A percentile compares a stretch with the other conserved stretches of the same genome.
phyloP scores from a whole-genome alignment of 352 stramenopile species.

The Phytopythium vexans region DNA sequence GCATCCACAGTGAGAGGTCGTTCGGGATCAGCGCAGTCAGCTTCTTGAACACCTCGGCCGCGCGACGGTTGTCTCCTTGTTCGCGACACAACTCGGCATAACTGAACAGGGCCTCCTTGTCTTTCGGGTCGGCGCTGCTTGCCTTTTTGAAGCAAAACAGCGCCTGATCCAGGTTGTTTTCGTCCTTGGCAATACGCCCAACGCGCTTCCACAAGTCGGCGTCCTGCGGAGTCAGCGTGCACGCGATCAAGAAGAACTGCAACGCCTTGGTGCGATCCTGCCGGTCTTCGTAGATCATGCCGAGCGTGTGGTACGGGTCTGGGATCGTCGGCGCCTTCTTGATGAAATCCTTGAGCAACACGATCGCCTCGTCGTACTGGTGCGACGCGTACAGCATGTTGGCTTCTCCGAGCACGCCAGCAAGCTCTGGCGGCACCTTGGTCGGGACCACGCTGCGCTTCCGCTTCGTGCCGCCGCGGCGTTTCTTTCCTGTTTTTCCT shows the following conservation, averaged over 20 bases:
- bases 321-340: conserved; percentile 87
- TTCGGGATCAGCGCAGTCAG: conserved; percentile 63
- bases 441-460: conserved; percentile 64
- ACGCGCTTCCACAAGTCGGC: conserved; percentile 85
- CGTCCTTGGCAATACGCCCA: conserved; percentile 80
- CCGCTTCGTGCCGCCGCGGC: conserved; percentile 27
- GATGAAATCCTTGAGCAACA: conserved; percentile 85
- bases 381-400: conserved; percentile 88
- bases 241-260: conserved; percentile 86
- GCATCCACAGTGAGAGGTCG: conserved; percentile 83
- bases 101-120: conserved; percentile 79
- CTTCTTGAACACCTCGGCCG: conserved; percentile 82
- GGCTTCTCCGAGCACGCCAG: conserved; percentile 73
- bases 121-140: conserved; percentile 72
- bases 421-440: conserved; percentile 77
- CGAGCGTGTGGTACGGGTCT: conserved; percentile 83
- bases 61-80: conserved; percentile 70
- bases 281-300: conserved; percentile 87
- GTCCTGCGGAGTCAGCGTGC: conserved; percentile 76
- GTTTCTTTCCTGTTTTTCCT: conserved; percentile 24
- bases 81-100: conserved; percentile 80
- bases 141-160: conserved; percentile 87
- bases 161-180: conserved; percentile 83
- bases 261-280: conserved; percentile 78
- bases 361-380: conserved; percentile 80